These are phyloP conservation scores for Capsicum chinense DNA, from an alignment of 257 asterid species.

Conservation along the genomic window DNA sequence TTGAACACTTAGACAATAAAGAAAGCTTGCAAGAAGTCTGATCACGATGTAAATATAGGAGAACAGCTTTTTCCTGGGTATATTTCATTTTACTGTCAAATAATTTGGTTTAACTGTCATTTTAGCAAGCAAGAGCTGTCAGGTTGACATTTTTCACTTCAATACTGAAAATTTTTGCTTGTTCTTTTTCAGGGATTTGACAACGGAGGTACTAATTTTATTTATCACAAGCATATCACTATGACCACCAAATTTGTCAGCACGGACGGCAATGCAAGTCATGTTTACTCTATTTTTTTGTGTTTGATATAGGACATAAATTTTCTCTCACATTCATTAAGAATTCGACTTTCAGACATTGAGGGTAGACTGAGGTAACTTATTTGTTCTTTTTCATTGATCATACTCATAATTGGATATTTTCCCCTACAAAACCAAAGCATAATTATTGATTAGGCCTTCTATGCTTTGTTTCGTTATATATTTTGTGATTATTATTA, in stretches of 20 bases:
- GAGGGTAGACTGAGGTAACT: conserved; percentile 30
- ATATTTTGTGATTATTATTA: not conserved
- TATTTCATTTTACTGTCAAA: not conserved
- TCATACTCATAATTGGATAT: not conserved
- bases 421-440: not conserved
- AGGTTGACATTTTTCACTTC: not conserved
- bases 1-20: conserved; percentile 25
- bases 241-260: conserved; percentile 12
- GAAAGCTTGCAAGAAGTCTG: conserved; percentile 33
- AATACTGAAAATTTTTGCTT: not conserved
- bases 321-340: conserved; percentile 29
- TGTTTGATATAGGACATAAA: conserved; percentile 21
- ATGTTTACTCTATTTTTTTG: conserved; percentile 6
- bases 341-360: conserved; percentile 23
- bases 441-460: not conserved
- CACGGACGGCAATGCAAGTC: not conserved
- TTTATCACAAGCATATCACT: conserved; percentile 5
- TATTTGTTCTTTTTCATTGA: not conserved
- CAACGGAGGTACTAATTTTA: conserved; percentile 22
- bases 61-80: conserved; percentile 28
- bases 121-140: not conserved
- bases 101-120: not conserved
- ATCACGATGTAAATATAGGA: conserved; percentile 27
- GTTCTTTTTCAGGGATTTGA: conserved; percentile 29
- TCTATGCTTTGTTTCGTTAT: not conserved